phyloP scores from a whole-genome alignment of 495 filamentous ascomycete genomes.

The Penicillium lagena region DNA sequence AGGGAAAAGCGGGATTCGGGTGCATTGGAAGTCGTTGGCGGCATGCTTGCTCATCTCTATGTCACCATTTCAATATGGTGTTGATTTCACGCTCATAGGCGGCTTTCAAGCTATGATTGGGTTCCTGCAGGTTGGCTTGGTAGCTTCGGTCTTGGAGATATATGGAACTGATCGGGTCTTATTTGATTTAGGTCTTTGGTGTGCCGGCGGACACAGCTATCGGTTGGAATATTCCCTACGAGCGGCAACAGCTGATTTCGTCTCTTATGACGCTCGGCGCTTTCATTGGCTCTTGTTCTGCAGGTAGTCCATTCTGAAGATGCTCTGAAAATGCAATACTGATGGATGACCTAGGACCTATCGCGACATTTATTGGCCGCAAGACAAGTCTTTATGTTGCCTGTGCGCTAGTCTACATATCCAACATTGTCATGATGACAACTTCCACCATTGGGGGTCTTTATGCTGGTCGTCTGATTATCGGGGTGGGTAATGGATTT shows the following conservation, averaged over 20 bases:
- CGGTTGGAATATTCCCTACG: conserved; percentile 49
- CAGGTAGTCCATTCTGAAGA: conserved; percentile 2
- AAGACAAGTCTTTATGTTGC: conserved; percentile 44
- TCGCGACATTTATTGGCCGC: conserved; percentile 41
- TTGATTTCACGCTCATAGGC: conserved; percentile 56
- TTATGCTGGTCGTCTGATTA: conserved; percentile 49
- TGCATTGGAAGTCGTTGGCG: conserved; percentile 15
- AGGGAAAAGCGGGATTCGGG: conserved; percentile 9
- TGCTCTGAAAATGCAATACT: not conserved
- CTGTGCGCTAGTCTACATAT: conserved; percentile 38
- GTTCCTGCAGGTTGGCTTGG: conserved; percentile 41
- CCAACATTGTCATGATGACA: conserved; percentile 53
- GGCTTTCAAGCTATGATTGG: conserved; percentile 57
- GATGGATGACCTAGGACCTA: conserved; percentile 28
- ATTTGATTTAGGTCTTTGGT: conserved; percentile 7
- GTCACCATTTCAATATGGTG: conserved; percentile 54
- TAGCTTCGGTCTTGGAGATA: conserved; percentile 1
- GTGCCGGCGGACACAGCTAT: conserved; percentile 31
- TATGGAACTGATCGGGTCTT: not conserved
- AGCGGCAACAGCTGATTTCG: conserved; percentile 34
- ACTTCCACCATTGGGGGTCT: conserved; percentile 45
- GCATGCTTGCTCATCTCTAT: conserved; percentile 15
- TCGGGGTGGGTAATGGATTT: conserved; percentile 50
- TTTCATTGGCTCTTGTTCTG: conserved; percentile 48
- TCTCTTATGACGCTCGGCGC: conserved; percentile 54